phyloP scores from a whole-genome alignment of 768 basidiomycete genomes.

The Rubroboletus satanas region DNA sequence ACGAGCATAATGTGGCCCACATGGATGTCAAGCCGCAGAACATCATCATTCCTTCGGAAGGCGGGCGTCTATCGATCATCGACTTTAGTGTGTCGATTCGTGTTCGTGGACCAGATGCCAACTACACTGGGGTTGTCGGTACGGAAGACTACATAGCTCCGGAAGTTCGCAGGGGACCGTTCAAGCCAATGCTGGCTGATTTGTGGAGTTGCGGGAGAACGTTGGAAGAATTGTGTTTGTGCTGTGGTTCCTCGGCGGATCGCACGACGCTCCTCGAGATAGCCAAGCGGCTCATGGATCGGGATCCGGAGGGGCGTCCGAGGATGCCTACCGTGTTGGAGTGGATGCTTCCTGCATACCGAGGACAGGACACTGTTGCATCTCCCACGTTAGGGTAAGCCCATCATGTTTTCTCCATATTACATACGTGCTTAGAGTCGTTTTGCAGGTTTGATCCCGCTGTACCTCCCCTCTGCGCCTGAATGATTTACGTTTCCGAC shows the following conservation, averaged over 20 bases:
- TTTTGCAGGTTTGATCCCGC: neutral
- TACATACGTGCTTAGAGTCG: neutral
- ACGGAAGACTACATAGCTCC: neutral
- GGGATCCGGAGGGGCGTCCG: neutral
- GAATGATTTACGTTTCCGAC: neutral
- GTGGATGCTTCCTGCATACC: neutral
- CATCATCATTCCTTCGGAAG: neutral
- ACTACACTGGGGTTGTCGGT: neutral
- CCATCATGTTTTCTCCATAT: neutral
- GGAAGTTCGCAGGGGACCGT: neutral
- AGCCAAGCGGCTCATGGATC: neutral
- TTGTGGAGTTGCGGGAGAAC: conserved; percentile 2
- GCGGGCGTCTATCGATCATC: neutral
- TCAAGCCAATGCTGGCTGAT: neutral
- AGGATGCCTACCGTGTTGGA: neutral
- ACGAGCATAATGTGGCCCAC: neutral
- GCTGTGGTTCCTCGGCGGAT: neutral
- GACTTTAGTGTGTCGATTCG: neutral
- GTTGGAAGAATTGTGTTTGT: neutral
- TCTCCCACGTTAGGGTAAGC: neutral
- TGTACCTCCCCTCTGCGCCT: neutral
- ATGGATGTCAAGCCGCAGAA: neutral
- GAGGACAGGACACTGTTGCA: neutral
- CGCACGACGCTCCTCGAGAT: neutral
- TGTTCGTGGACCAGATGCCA: neutral